Evolutionary conservation across 768 basidiomycete genomes (phyloP), one percentile per base, ranked within the genome.

Genomic region (Neoboletus magnificus): DNA sequence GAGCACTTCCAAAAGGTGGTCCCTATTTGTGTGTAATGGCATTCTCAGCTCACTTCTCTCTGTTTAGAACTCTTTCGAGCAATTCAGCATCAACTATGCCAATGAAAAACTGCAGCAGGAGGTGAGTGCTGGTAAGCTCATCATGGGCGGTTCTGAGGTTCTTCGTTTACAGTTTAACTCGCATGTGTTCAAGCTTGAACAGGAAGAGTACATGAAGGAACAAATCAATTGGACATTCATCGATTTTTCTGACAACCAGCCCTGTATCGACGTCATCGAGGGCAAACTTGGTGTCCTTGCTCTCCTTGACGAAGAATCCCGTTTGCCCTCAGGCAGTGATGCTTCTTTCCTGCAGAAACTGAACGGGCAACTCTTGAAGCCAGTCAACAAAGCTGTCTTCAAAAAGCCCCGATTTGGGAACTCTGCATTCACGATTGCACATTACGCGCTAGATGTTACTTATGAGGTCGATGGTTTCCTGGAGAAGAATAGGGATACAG

Each of bases 211-310:
- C 67, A 85, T 98, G 49, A 92, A 96, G 61, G 97, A 99, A 70
- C 81, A 97, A 73, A 99, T 99, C 70, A 93, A 97, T 70, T 99
- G 97, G 97, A 98, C 91, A 10, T 98, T 98, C 74, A 99, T 99
- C 71, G 96, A 98, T 66, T 99, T 97, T 72, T 92, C 92, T 11
- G 97, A 99, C 73, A 99, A 99, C 67, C 97, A 98, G 67, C 93
- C 93, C 41, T 98, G 96, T 72, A 99, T 99, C 73, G 91, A 99
- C 69, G 87, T 97, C 59, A 98, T 99, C 65, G 97, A 98, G 76
- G 92, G 96, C 59, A 98, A 87, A 71, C 84, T 99, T 54, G 97
- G 97, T 57, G 91, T 99, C 35, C 80, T 99, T 53, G 86, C 95
- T 7, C 80, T 99, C 22, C 80, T 99, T 40, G 97, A 99, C 67